phyloP scores from a whole-genome alignment of 305 asterid species.

The Fraxinus platypoda region DNA sequence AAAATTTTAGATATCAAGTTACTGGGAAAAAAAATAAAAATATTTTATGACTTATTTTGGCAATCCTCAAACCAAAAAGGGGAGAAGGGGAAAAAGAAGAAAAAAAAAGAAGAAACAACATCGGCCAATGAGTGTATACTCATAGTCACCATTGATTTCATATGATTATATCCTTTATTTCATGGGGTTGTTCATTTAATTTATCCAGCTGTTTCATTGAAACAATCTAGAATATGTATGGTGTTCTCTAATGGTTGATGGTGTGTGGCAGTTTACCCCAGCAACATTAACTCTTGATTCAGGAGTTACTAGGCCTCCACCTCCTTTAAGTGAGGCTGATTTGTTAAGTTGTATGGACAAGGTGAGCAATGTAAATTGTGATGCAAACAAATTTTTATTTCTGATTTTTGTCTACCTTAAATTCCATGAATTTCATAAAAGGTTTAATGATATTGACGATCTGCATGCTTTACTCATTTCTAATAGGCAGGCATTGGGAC shows the following conservation, averaged over 20 bases:
- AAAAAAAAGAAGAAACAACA: neutral
- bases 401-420: constrained; percentile 8
- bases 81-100: neutral
- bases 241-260: constrained; percentile 19
- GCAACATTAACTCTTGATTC: constrained; percentile 87
- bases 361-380: constrained; percentile 41
- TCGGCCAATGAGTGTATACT: neutral
- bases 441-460: constrained; percentile 17
- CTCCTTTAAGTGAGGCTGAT: constrained; percentile 96
- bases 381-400: constrained; percentile 9
- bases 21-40: neutral
- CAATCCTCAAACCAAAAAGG: neutral
- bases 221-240: constrained; percentile 12
- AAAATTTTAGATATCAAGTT: constrained; percentile 12
- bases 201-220: neutral
- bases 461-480: constrained; percentile 19
- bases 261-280: constrained; percentile 72
- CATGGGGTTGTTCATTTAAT: neutral
- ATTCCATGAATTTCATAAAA: constrained; percentile 12
- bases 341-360: constrained; percentile 93
- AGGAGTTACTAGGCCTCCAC: constrained; percentile 97
- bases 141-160: neutral
- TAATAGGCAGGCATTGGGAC: constrained; percentile 91
- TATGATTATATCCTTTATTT: neutral
- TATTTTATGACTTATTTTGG: constrained; percentile 3